Evolutionary conservation across 2,329 filamentous ascomycete genomes (phyloP).

Genomic region (Fusarium nelsonii): DNA sequence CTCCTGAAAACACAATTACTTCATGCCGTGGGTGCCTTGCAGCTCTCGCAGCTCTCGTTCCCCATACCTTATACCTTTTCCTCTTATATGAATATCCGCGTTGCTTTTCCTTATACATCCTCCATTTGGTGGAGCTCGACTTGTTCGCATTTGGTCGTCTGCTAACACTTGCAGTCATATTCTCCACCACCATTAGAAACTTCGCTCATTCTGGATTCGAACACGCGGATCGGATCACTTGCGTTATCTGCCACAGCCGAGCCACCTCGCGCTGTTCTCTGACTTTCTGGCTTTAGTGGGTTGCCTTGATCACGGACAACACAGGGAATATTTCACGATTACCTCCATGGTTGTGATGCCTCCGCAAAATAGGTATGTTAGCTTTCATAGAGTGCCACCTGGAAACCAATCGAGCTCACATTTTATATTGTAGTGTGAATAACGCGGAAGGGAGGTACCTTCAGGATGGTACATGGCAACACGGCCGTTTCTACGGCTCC

Average conservation of each 20-base stretch:
- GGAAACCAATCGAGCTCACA: constrained; percentile 29
- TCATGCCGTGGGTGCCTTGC: constrained; percentile 4
- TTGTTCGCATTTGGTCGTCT: constrained; percentile 31
- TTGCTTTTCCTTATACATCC: constrained; percentile 12
- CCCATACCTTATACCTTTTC: neutral
- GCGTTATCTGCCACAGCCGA: constrained; percentile 19
- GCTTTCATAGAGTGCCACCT: neutral
- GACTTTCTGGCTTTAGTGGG: neutral
- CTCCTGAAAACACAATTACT: constrained; percentile 16
- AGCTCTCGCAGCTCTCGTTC: neutral
- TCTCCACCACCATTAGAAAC: constrained; percentile 27
- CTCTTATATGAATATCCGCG: neutral
- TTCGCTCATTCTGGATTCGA: constrained; percentile 21
- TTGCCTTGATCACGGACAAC: constrained; percentile 15
- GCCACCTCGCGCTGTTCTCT: constrained; percentile 19
- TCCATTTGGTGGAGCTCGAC: constrained; percentile 16
- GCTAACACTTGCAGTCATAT: constrained; percentile 33
- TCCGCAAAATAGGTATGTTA: constrained; percentile 49
- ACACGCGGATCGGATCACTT: constrained; percentile 12
- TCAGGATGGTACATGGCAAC: constrained; percentile 61
- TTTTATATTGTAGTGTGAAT: constrained; percentile 27
- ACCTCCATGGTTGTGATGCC: constrained; percentile 50
- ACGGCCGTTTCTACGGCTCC: constrained; percentile 77
- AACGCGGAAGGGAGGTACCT: constrained; percentile 40
- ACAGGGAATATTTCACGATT: constrained; percentile 22